Conservation (phyloP, 108 stramenopile genomes). For the Discostella stelligeroides region DNA sequence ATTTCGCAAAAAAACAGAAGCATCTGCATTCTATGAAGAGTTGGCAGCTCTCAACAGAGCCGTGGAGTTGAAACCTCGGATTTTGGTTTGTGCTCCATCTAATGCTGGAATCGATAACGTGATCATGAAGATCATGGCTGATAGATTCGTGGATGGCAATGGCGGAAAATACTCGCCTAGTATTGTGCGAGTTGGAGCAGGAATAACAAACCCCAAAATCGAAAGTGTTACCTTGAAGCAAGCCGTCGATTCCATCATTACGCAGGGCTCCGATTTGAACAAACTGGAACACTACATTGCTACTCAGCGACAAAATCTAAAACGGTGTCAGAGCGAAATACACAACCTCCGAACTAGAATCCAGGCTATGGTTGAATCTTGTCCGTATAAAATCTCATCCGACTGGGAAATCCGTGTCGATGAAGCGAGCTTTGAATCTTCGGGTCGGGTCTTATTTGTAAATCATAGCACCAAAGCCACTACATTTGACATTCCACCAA, state of each 20-base stretch:
- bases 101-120: conserved; percentile 94
- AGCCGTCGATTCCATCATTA: conserved; percentile 34
- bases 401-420: conserved; percentile 71
- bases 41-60: conserved; percentile 50
- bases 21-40: conserved; percentile 40
- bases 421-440: conserved; percentile 39
- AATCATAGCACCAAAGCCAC: conserved; percentile 59
- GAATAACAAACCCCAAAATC: conserved; percentile 28
- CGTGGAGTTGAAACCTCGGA: conserved; percentile 52
- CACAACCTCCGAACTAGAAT: conserved; percentile 52
- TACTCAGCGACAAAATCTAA: conserved; percentile 32
- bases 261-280: conserved; percentile 34
- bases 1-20: background rate
- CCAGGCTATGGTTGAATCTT: conserved; percentile 46
- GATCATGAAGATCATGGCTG: conserved; percentile 66
- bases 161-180: conserved; percentile 72
- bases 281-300: conserved; percentile 39
- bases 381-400: conserved; percentile 46
- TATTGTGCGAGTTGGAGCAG: conserved; percentile 70
- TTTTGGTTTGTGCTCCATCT: conserved; percentile 84
- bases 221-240: conserved; percentile 42
- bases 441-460: conserved; percentile 52
- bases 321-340: conserved; percentile 41
- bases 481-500: conserved; percentile 49
- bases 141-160: conserved; percentile 69